Conservation (phyloP, 257 asterid species). For the Cinchona pubescens region DNA sequence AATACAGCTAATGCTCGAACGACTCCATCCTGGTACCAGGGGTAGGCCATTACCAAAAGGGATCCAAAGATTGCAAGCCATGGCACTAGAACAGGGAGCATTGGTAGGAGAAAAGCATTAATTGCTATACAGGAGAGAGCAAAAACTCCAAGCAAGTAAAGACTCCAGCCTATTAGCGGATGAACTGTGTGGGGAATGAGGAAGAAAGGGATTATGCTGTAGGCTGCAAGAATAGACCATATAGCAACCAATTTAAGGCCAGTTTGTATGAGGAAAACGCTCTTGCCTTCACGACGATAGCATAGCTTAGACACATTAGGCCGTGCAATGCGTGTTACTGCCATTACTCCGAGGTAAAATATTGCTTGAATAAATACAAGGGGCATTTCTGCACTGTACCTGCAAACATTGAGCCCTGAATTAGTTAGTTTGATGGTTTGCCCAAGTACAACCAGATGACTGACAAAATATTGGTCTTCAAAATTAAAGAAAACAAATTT, state of each 20-base stretch:
- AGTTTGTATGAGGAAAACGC: slow-evolving; percentile 47
- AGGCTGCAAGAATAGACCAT: slow-evolving; percentile 70
- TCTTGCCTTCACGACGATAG: slow-evolving; percentile 68
- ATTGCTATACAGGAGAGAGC: slow-evolving; percentile 54
- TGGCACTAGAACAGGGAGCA: slow-evolving; percentile 60
- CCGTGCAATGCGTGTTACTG: slow-evolving; percentile 68
- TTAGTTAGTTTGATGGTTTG: background rate
- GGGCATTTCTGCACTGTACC: slow-evolving; percentile 72
- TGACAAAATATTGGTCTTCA: background rate
- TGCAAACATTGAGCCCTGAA: slow-evolving; percentile 16
- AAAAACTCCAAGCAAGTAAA: slow-evolving; percentile 66
- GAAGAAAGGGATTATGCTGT: slow-evolving; percentile 59
- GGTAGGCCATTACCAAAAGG: slow-evolving; percentile 79
- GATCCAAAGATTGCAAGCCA: slow-evolving; percentile 64
- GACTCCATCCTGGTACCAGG: slow-evolving; percentile 77
- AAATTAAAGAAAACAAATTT: background rate
- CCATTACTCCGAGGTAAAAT: slow-evolving; percentile 60
- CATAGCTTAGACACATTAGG: slow-evolving; percentile 72
- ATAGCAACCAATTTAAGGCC: slow-evolving; percentile 66
- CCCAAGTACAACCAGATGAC: background rate
- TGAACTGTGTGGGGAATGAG: slow-evolving; percentile 77
- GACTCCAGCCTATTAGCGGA: slow-evolving; percentile 77
- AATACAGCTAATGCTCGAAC: slow-evolving; percentile 70
- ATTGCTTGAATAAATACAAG: slow-evolving; percentile 49
- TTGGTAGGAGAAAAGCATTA: slow-evolving; percentile 64